A percentile compares a stretch with the other conserved stretches of the same genome.
phyloP scores from a whole-genome alignment of 140 eudicot species.

The Senecio squalidus region DNA sequence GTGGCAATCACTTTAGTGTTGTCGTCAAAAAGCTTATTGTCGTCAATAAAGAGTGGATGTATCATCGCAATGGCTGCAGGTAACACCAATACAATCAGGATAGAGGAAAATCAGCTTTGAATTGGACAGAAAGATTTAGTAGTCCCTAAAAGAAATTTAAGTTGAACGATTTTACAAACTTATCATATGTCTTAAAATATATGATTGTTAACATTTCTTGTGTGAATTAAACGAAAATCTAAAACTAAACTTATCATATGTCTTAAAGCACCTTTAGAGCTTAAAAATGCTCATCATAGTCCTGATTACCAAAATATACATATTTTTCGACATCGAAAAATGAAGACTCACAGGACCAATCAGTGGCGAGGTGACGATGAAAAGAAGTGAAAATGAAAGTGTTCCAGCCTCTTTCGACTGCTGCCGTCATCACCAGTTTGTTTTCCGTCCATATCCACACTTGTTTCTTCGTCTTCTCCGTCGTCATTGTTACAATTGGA shows the following conservation, averaged over 20 bases:
- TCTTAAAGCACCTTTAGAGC: too few relatives aligned
- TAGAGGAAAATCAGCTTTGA: neutral
- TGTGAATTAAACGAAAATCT: too few relatives aligned
- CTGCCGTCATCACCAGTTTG: conserved; percentile 88
- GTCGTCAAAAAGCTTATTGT: conserved; percentile 37
- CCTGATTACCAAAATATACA: too few relatives aligned
- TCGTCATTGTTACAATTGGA: conserved; percentile 24
- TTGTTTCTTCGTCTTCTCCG: conserved; percentile 39
- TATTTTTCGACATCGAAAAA: neutral
- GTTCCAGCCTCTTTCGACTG: conserved; percentile 93
- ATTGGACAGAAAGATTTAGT: too few relatives aligned
- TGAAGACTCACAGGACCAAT: conserved; percentile 69
- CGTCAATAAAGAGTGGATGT: conserved; percentile 57
- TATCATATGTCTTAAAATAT: too few relatives aligned
- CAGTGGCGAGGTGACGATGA: conserved; percentile 54
- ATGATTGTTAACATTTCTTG: too few relatives aligned
- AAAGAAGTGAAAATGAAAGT: conserved; percentile 62
- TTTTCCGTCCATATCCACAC: conserved; percentile 95
- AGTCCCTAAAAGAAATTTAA: too few relatives aligned
- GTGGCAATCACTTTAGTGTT: conserved; percentile 53
- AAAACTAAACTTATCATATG: too few relatives aligned
- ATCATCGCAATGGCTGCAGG: conserved; percentile 74
- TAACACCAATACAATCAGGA: conserved; percentile 13
- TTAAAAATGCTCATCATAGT: too few relatives aligned
- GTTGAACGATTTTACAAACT: too few relatives aligned